Percentiles rank a stretch among this genome's conserved stretches.
Evolutionary conservation across 2,329 filamentous ascomycete genomes (phyloP).

Genomic region (Beauveria rudraprayagi): DNA sequence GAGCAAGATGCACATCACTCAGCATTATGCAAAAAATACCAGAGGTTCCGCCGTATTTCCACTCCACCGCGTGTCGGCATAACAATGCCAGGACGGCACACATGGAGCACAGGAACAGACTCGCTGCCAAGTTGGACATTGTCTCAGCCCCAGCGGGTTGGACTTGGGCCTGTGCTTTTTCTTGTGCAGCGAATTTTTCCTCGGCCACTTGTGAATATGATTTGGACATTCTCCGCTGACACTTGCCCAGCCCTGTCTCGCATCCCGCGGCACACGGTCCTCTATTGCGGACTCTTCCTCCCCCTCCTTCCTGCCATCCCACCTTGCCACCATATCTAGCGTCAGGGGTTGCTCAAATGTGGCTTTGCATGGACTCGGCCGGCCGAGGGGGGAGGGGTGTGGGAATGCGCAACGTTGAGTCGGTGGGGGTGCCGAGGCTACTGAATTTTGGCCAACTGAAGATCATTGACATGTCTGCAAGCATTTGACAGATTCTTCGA

Average conservation of each 20-base stretch:
- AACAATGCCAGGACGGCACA: not conserved
- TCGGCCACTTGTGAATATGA: no score
- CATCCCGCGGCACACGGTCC: no score
- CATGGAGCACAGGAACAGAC: not conserved
- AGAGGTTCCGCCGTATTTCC: no score
- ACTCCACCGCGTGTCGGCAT: no score
- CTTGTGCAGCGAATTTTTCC: not conserved
- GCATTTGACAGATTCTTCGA: not conserved
- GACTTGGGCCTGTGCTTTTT: not conserved
- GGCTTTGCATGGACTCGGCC: not conserved
- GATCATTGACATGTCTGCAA: not conserved
- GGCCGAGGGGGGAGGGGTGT: not conserved
- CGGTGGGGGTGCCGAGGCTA: not conserved
- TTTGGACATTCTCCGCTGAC: no score
- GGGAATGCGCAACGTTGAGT: not conserved
- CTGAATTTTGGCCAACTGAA: not conserved
- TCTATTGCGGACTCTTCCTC: not conserved
- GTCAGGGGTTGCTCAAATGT: not conserved
- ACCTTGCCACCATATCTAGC: not conserved
- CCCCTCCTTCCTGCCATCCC: not conserved
- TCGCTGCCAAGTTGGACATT: not conserved
- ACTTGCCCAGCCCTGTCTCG: no score
- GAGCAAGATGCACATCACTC: no score
- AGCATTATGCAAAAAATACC: no score
- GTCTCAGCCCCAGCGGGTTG: not conserved